Base-by-base conservation (phyloP, 805 yeast genomes). In the Yamadazyma nakazawae region DNA sequence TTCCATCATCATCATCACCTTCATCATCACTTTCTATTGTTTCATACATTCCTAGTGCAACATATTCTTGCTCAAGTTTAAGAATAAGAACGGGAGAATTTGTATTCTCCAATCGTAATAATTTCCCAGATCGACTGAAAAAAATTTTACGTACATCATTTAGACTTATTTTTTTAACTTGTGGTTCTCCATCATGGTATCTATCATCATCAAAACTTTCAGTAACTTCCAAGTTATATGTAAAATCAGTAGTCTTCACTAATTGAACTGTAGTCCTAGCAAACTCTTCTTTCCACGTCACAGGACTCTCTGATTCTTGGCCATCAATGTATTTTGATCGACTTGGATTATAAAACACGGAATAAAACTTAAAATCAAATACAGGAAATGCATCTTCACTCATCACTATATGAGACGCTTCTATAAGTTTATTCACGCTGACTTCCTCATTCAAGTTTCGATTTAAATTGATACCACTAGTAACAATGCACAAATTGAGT, bases 261-360 rank as follows among this genome's bases (percentile, higher is more conserved):
- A 38, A 25, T 31, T 62, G 63, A 0, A 80, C 77, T 45, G 61
- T 57, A 30, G 84, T 78, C 46, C 80, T 73, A 14, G 88, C 82
- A 62, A 71, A 78, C 41, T 82, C 82, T 53, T 87, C 95, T 52
- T 82, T 84, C 95, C 95, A 87, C 2, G 79, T 70, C 2, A 86
- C 73, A 44, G 77, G 74, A 10, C 37, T 46, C 28, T 45, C 45
- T 4, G 37, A 11, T 25, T n/a, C 41, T 7, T 40, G 34, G 53
- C 60, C 36, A 12, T 61, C 64, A 2, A 65, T 54, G 43, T 66
- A 66, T 40, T 56, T 43, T n/a, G 36, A 34, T 12, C 46, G 39
- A 40, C 75, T 74, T 10, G 80, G 74, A 47, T 81, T 79, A 57
- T 81, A 81, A 55, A 85, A 86, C 3, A 87, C 75, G 5, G 87